These are phyloP conservation scores for Phytophthora ohioensis DNA, from an alignment of 352 stramenopile genomes.

Conservation along the genomic window DNA sequence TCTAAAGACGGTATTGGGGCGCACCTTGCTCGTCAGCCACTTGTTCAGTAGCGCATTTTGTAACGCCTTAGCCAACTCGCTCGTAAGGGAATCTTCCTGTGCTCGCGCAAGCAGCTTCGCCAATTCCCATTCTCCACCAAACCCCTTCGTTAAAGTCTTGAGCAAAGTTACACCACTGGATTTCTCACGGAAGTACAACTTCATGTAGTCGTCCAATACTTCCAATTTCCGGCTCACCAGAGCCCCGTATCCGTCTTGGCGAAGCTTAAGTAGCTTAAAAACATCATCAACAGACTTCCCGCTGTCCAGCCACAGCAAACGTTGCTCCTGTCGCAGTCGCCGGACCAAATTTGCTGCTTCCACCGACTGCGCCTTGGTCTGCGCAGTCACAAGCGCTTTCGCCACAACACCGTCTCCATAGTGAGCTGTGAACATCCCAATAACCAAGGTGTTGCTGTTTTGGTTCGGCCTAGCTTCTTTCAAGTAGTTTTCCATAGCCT, in stretches of 20 bases:
- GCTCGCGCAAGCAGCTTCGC: neutral
- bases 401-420: slow-evolving; percentile 7
- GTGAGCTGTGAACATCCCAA: neutral
- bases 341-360: neutral
- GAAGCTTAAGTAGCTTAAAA: neutral
- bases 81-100: neutral
- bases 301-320: neutral
- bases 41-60: neutral
- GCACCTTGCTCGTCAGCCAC: too few relatives aligned
- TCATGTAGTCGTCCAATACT: slow-evolving; percentile 3
- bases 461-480: neutral
- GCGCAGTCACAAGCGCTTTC: slow-evolving; percentile 2
- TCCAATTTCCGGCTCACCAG: neutral
- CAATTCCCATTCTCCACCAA: neutral
- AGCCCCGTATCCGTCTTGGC: neutral
- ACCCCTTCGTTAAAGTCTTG: neutral
- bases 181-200: neutral
- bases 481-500: slow-evolving; percentile 11
- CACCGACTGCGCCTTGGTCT: neutral
- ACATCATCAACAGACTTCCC: neutral
- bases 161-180: neutral
- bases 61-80: neutral
- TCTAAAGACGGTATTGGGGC: too few relatives aligned
- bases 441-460: neutral
- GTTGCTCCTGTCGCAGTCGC: neutral